Evolutionary conservation across 176 grass and related monocot genomes (phyloP), one percentile per base, ranked within the genome.

Genomic region (Carex littledalei): DNA sequence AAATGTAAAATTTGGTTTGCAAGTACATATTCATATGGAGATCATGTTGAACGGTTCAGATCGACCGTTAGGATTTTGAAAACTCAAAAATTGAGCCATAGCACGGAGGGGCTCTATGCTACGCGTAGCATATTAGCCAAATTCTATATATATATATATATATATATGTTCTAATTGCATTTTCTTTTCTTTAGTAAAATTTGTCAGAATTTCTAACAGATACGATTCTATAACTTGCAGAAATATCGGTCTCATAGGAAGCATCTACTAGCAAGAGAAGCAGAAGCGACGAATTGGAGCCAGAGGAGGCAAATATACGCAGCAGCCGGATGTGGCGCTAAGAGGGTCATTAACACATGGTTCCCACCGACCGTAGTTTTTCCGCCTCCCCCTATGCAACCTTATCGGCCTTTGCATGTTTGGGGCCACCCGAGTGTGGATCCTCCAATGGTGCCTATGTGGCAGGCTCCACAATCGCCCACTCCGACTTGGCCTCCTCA

Each of bases 231-330:
- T 34, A 55, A 34, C 8, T 4, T 80, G 81, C 89, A 98, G 95
- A 98, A 98, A 34, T 98, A 98, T 81, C 86, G 95, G 34, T 98
- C 93, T 1, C 95, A 95, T 32, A 84, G 95, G 54, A 98, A 95
- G 85, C 93, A 98, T 86, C 84, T 93, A 76, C 60, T 92, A 22
- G 93, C 87, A 1, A 87, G 95, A 68, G 93, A 95, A 59, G 86
- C 87, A 10, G 95, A 98, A 84, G 89, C 93, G 0, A 91, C 88
- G 11, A 92, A 60, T 17, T 95, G 91, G 93, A 93, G 82, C 58
- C 93, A 90, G 6, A 88, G 88, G 4, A 65, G 87, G 29, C 93
- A 93, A 67, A 85, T 95, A 68, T 88, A 89, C 3, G 78, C 85
- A 4, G 35, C 82, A 8, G 73, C 85, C 0, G 85, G 81, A 47